Percentiles rank a stretch among this genome's conserved stretches.
phyloP scores from a whole-genome alignment of 129 eudicot species.

The Flaveria sonorensis region DNA sequence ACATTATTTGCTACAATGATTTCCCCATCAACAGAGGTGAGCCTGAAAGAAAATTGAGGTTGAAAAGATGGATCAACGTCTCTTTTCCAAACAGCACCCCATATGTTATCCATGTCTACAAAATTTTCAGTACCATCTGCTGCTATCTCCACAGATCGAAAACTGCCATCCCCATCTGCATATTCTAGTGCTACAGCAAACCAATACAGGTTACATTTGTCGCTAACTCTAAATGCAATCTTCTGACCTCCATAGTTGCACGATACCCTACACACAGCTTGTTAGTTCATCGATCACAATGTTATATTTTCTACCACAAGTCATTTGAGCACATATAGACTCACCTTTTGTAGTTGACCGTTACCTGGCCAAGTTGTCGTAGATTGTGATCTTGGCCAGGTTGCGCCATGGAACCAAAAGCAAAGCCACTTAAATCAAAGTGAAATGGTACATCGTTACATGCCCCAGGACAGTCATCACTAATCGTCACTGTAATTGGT shows the following conservation, averaged over 20 bases:
- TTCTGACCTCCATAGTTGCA: slow-evolving; percentile 33
- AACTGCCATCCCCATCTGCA: slow-evolving; percentile 41
- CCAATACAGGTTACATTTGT: slow-evolving; percentile 36
- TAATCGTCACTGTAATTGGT: slow-evolving; percentile 43
- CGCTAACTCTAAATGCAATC: slow-evolving; percentile 41
- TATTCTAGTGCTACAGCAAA: slow-evolving; percentile 42
- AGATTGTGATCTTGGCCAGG: slow-evolving; percentile 38
- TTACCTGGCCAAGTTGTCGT: slow-evolving; percentile 40
- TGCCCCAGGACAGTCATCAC: slow-evolving; percentile 44
- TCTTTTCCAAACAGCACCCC: slow-evolving; percentile 52
- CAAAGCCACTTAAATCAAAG: slow-evolving; percentile 53
- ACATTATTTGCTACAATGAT: slow-evolving; percentile 38
- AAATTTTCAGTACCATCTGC: slow-evolving; percentile 8
- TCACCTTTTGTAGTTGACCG: slow-evolving; percentile 37
- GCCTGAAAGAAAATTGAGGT: slow-evolving; percentile 43
- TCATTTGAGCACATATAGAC: too few relatives aligned
- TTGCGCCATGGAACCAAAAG: slow-evolving; percentile 48
- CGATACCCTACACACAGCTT: slow-evolving; percentile 26
- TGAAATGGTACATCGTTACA: slow-evolving; percentile 37
- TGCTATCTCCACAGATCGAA: slow-evolving; percentile 38
- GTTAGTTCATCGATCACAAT: background rate
- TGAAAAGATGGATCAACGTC: background rate
- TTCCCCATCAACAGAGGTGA: slow-evolving; percentile 30
- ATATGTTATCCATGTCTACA: slow-evolving; percentile 36
- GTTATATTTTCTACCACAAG: background rate